Evolutionary conservation across 768 basidiomycete genomes (phyloP).

Genomic region (Cyclocybe aegerita): DNA sequence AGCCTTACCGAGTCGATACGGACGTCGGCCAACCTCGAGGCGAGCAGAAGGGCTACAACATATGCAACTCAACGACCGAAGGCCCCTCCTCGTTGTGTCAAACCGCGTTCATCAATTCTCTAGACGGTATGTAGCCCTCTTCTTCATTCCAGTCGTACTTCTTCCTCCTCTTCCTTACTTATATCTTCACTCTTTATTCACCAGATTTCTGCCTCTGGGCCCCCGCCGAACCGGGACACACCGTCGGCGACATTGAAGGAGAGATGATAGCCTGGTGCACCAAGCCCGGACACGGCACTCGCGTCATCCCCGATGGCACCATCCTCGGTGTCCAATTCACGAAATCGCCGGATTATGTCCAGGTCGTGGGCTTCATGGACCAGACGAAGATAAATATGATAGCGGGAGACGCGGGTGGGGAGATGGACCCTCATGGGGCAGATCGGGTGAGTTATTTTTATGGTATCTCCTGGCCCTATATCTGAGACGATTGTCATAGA

Average conservation of each 20-base stretch:
- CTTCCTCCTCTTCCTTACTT: neutral
- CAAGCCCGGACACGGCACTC: constrained; percentile 66
- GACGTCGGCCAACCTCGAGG: constrained; percentile 32
- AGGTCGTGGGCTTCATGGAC: constrained; percentile 65
- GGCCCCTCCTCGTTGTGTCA: constrained; percentile 59
- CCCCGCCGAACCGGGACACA: constrained; percentile 45
- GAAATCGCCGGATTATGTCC: constrained; percentile 58
- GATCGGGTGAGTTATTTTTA: constrained; percentile 35
- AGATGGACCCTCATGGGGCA: constrained; percentile 77
- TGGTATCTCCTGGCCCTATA: neutral
- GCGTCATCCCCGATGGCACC: constrained; percentile 65
- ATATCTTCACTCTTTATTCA: neutral
- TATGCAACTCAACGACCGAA: constrained; percentile 67
- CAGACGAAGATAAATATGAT: constrained; percentile 61
- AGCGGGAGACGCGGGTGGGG: constrained; percentile 65
- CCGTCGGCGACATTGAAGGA: constrained; percentile 70
- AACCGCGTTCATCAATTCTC: constrained; percentile 55
- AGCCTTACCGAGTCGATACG: constrained; percentile 38
- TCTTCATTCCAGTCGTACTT: neutral
- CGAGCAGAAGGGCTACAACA: constrained; percentile 62
- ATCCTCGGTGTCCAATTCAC: constrained; percentile 68
- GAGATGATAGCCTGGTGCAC: constrained; percentile 80
- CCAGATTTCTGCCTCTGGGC: constrained; percentile 76
- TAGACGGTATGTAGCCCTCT: constrained; percentile 34
- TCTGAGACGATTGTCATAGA: constrained; percentile 50